These are phyloP conservation scores for Zygoascus ofunaensis DNA, from an alignment of 805 yeast species.

Conservation along the genomic window DNA sequence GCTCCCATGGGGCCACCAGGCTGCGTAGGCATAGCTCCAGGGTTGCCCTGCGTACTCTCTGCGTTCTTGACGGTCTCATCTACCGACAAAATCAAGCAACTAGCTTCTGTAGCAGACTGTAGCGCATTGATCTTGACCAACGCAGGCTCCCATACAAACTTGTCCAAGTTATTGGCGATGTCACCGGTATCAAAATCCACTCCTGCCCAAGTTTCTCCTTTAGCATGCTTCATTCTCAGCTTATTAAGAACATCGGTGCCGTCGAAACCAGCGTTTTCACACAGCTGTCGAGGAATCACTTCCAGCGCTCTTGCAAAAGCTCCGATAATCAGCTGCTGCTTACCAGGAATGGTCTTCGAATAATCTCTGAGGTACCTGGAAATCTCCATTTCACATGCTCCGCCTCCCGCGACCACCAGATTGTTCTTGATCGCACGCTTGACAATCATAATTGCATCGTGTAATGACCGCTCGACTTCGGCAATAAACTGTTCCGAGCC, in stretches of 20 bases:
- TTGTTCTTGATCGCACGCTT: slow-evolving; percentile 86
- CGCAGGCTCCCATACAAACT: slow-evolving; percentile 97
- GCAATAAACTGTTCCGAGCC: slow-evolving; percentile 98
- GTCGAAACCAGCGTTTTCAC: slow-evolving; percentile 98
- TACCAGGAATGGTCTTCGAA: slow-evolving; percentile 84
- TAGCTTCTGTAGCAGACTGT: slow-evolving; percentile 94
- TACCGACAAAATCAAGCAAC: slow-evolving; percentile 82
- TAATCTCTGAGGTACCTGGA: slow-evolving; percentile 81
- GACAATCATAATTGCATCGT: slow-evolving; percentile 98
- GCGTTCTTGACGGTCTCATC: slow-evolving; percentile 68
- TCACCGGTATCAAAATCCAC: slow-evolving; percentile 78
- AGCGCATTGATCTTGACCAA: slow-evolving; percentile 90
- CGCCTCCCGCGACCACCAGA: slow-evolving; percentile 94
- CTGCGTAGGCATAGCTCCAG: slow-evolving; percentile 19
- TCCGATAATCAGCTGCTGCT: slow-evolving; percentile 84
- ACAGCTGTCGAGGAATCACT: slow-evolving; percentile 91
- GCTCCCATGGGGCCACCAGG: slow-evolving; percentile 18
- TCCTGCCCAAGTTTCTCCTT: slow-evolving; percentile 88
- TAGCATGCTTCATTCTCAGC: slow-evolving; percentile 87
- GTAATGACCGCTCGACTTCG: slow-evolving; percentile 94
- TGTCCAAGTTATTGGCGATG: slow-evolving; percentile 74
- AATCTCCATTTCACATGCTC: slow-evolving; percentile 97
- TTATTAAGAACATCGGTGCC: slow-evolving; percentile 89
- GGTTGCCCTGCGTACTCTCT: slow-evolving; percentile 31
- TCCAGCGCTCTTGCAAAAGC: slow-evolving; percentile 94